Evolutionary conservation across 2,329 filamentous ascomycete genomes (phyloP).

Genomic region (Fusarium tupiense): DNA sequence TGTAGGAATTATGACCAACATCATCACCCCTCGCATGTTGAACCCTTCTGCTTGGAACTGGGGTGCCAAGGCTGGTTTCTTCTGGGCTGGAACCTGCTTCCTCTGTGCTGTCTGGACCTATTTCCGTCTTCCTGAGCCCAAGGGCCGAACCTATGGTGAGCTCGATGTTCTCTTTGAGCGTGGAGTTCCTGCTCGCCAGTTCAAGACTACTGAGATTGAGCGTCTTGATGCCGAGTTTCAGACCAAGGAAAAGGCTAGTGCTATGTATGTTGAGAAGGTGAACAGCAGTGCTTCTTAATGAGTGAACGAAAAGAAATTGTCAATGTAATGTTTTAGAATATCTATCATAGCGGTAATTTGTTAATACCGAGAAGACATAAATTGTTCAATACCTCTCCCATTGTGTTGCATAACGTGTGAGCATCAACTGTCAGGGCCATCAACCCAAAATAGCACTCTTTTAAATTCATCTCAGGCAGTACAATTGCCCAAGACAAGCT

Average conservation of each 20-base stretch:
- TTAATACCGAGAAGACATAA: background rate
- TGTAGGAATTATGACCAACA: constrained; percentile 57
- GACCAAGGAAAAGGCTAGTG: constrained; percentile 34
- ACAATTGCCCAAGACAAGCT: too few species aligned
- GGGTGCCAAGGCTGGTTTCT: constrained; percentile 59
- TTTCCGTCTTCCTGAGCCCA: constrained; percentile 64
- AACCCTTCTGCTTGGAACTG: constrained; percentile 58
- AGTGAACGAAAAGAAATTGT: background rate
- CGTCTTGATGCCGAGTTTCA: constrained; percentile 35
- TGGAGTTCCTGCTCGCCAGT: constrained; percentile 54
- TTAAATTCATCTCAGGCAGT: too few species aligned
- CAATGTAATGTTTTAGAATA: background rate
- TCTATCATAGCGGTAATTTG: background rate
- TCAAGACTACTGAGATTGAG: constrained; percentile 47
- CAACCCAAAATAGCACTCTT: accelerated
- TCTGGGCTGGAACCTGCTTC: constrained; percentile 57
- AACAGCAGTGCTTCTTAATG: background rate
- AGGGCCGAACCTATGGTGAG: constrained; percentile 63
- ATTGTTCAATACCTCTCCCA: background rate
- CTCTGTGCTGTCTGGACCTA: constrained; percentile 60
- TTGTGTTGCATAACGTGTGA: too few species aligned
- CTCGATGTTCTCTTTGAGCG: constrained; percentile 65
- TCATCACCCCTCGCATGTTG: constrained; percentile 58
- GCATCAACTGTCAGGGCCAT: too few species aligned
- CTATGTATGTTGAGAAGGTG: constrained; percentile 22